These are phyloP conservation scores for Gnetum montanum DNA, from an alignment of 75 land plant species.

Conservation along the genomic window DNA sequence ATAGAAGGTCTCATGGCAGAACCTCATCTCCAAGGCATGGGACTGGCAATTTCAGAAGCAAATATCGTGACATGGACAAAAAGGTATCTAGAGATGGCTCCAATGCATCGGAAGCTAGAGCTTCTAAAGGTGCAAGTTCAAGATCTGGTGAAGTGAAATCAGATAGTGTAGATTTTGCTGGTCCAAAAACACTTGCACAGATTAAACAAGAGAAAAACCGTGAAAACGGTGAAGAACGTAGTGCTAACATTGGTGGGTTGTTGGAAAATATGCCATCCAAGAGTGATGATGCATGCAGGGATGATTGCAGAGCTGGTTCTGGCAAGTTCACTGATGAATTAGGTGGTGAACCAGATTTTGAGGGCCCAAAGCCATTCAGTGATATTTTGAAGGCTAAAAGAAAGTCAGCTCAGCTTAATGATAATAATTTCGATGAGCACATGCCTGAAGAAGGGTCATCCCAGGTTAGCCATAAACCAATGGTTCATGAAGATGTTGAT, in stretches of 20 bases:
- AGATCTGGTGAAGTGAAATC: no score
- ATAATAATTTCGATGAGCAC: not conserved
- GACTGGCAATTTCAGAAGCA: not conserved
- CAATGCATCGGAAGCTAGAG: no score
- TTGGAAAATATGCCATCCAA: no score
- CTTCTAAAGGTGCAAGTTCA: no score
- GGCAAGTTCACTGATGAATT: constrained; percentile 2
- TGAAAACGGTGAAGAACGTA: not conserved
- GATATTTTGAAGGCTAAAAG: constrained; percentile 3
- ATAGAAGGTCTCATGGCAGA: no score
- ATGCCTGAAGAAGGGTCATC: not conserved
- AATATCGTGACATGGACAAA: constrained; percentile 10
- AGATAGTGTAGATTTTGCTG: constrained; percentile 8
- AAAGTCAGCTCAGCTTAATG: constrained; percentile 6
- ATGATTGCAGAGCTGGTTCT: no score
- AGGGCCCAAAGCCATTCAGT: constrained; percentile 10
- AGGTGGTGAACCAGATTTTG: not conserved
- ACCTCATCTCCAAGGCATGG: not conserved
- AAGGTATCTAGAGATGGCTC: no score
- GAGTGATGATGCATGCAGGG: no score
- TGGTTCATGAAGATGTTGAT: no score
- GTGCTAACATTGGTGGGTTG: no score
- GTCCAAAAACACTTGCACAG: constrained; percentile 7
- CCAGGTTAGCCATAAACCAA: no score
- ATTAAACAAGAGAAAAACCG: constrained; percentile 1